Base-by-base conservation (phyloP, 768 basidiomycete genomes). In the Mycena maculata region DNA sequence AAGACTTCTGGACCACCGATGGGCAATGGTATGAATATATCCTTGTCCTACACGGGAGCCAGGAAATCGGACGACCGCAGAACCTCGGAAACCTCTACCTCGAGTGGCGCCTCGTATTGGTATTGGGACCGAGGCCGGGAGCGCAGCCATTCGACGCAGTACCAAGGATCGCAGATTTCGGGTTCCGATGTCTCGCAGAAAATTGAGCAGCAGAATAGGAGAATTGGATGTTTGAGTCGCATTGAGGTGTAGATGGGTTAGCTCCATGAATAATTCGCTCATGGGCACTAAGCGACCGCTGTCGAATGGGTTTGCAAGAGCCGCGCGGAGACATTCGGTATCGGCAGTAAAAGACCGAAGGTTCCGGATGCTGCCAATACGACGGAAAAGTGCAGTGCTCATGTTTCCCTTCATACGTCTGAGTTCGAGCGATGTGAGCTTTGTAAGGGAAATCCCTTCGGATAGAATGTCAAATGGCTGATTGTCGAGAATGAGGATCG, bases 301-400 rank as follows among this genome's bases (percentile, higher is more conserved):
- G 8, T 8, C 16, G n/a, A 7, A 6, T n/a, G 5, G 18, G 20
- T 5, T 23, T 45, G 20, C 8, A 45, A 12, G 8, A 3, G 44
- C 3, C 10, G 30, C 60, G 10, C 36, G 52, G 50, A 62, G 23
- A n/a, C 38, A 62, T 15, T 25, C 30, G 28, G 50, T 33, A 42
- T 62, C 50, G 13, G 48, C 60, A 0, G 49, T 62, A 16, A 62
- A 45, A 7, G 50, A 53, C 8, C 41, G 50, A 8, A 62, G 60
- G 31, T 36, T 16, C 3, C 50, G 60, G 2, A 62, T 49, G 30
- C 39, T 5, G 1, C 60, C 60, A 22, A 62, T 62, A 2, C 16
- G 41, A 16, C 39, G 50, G 7, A 53, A 49, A 25, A 62, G 28
- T 30, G 28, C 33, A 2, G 52, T 28, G 16, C 44, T 50, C 49